Base-by-base conservation (phyloP, 345 rosid species). In the Schrenkiella parvula region DNA sequence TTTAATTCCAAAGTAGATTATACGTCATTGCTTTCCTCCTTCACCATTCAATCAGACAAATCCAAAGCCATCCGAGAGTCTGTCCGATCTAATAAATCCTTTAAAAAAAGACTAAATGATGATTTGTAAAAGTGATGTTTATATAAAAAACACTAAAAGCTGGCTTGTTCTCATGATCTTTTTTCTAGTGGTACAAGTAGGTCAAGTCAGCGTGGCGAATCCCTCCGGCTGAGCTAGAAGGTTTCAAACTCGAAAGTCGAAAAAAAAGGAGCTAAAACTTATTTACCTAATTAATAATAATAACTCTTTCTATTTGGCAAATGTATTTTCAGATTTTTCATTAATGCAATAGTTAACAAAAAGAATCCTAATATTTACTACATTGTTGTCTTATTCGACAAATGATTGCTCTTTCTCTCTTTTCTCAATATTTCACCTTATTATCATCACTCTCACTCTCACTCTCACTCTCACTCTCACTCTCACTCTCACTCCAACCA, bases 401-500 rank as follows among this genome's bases (percentile, higher is more conserved):
- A 53, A 68, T 56, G 44, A 68, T 68, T 13, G 19, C 44, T n/a
- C 15, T 68, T 32, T 54, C 28, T 53, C 28, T 51, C 28, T 42
- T 28, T 43, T 43, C 6, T 10, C 25, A 29, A 43, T 28, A 63
- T 29, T 43, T 44, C 37, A 61, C 66, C 23, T 61, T 34, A 8
- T 68, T 19, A 28, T 53, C 50, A 3, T 15, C 57, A 57, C 66
- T 32, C 39, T 23, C 32, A 54, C 48, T 32, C 15, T 62, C 68
- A 62, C 54, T 62, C 67, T 28, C 61, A 32, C 34, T 59, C 29
- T 12, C 52, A 12, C 61, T 26, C 21, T 8, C 19, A 18, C 7
- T 64, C 66, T 39, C 57, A 32, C 44, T 63, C 71, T n/a, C 65
- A 21, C 48, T 17, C 70, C 56, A 51, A 23, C 41, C 23, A 26